Evolutionary conservation across 192 early-diverging fungal genomes (phyloP), one percentile per base, ranked within the genome.

Genomic region (Podila horticola): DNA sequence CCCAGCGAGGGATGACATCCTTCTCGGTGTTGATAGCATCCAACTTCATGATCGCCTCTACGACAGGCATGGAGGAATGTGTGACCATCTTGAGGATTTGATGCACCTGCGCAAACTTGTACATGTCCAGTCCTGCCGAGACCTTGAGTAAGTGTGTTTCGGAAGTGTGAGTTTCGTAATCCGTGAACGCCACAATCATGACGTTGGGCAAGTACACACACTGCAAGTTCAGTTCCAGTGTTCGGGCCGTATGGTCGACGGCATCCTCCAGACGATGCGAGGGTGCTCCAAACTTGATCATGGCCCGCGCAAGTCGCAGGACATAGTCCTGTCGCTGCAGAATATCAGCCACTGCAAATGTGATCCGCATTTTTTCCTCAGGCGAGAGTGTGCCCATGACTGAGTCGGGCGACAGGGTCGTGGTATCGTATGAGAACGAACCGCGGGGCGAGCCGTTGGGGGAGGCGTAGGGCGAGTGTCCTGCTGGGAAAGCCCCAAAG

Each of bases 111-210:
- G 85, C 88, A 58, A 94, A 84, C 51, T 89, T 87, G 83, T 86
- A 76, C 92, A 94, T 93, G 67, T 94, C 85, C 77, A 90, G 90
- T 36, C 88, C 86, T 1, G 88, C 82, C 19, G 86, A 69, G n/a
- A 83, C 82, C n/a, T 90, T 87, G 69, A 94, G 86, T 49, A 94
- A 84, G 59, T 93, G 92, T 0, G 93, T 94, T 65, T 94, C 93
- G 8, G 91, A 91, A 5, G 92, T 89, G 55, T 93, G 89, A 9
- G 91, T 94, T 58, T 89, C 88, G 28, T 86, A 85, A 81, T 94
- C 91, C 67, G 90, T 86, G 70, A 94, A 94, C 29, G 89, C 89
- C 28, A 93, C 83, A 58, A 94, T 85, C 86, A 94, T 92, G 61
- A 93, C 84, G 58, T 91, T 91, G 24, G 93, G 93, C 64, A 93